Conservation (phyloP, 345 rosid species). For the Citrus trifoliata region DNA sequence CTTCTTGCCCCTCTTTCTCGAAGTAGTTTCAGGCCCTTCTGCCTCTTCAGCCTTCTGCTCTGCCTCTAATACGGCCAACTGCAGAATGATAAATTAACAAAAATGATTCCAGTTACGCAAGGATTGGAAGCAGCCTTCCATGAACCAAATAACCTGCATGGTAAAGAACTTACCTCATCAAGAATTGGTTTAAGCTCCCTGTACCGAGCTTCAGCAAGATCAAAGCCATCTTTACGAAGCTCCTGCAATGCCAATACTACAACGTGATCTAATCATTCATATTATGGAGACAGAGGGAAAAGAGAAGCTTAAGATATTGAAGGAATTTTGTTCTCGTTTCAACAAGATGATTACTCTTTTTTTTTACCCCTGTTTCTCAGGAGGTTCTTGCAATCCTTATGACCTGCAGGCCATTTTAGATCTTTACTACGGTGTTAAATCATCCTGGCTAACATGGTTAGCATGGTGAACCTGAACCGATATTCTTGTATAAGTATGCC, state of each 20-base stretch:
- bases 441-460: too few species aligned
- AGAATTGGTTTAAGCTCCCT: slow-evolving; percentile 89
- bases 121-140: background rate
- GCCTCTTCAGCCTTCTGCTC: slow-evolving; percentile 96
- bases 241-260: slow-evolving; percentile 49
- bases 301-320: background rate
- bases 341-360: background rate
- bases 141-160: background rate
- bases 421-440: background rate
- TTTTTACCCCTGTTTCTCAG: background rate
- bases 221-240: slow-evolving; percentile 94
- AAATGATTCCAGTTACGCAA: background rate
- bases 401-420: background rate
- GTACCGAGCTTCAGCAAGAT: slow-evolving; percentile 83
- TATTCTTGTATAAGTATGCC: background rate
- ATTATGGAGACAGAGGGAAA: background rate
- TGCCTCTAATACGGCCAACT: slow-evolving; percentile 82
- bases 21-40: slow-evolving; percentile 67
- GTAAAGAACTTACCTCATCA: slow-evolving; percentile 62
- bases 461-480: background rate
- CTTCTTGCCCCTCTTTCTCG: slow-evolving; percentile 67
- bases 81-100: slow-evolving; percentile 13
- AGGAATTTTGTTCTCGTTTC: background rate
- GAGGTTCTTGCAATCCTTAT: background rate
- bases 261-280: background rate